Base-by-base conservation (phyloP, 2,329 filamentous ascomycete species). In the Myriosclerotinia duriaeana region DNA sequence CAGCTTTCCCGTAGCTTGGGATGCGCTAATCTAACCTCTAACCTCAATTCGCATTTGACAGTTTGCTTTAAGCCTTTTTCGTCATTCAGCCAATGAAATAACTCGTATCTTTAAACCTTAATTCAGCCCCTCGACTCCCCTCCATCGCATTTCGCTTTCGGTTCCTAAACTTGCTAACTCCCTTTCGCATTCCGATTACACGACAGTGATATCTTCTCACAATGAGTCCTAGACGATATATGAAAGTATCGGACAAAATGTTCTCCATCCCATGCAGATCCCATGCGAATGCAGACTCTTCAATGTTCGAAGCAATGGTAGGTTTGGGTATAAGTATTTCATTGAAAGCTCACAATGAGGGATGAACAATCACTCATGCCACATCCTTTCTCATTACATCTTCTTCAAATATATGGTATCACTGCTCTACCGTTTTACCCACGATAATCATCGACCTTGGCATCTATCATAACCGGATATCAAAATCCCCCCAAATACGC, bases 21-120 rank as follows among this genome's bases (percentile, higher is more conserved):
- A 20, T 34, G 36, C 26, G n/a, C 62, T 64, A 64, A 50, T 30
- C 62, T 58, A n/a, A 36, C 22, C n/a, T 58, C 62, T 64, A 64
- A 50, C 40, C 62, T 58, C 34, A 36, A 36, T 34, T 58, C 53
- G 53, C 53, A 56, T 50, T 26, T 34, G 5, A 48, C 1, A 20
- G 11, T 11, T 15, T 9, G 26, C 22, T 14, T 7, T 55, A 46
- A 30, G 14, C 42, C 15, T 12, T 20, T 44, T 64, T n/a, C 1
- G 52, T 17, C n/a, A 54, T 9, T 26, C 1, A 17, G 14, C 40
- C 52, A 58, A 48, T 58, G 2, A 36, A n/a, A n/a, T 48, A 2
- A 17, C 38, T 26, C 8, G 26, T 2, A 15, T 2, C 20, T 5
- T 15, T 5, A 59, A 11, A 4, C 40, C 42, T 46, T 17, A 34